Base-by-base conservation (phyloP, 305 asterid genomes). In the Solanum hybrid region DNA sequence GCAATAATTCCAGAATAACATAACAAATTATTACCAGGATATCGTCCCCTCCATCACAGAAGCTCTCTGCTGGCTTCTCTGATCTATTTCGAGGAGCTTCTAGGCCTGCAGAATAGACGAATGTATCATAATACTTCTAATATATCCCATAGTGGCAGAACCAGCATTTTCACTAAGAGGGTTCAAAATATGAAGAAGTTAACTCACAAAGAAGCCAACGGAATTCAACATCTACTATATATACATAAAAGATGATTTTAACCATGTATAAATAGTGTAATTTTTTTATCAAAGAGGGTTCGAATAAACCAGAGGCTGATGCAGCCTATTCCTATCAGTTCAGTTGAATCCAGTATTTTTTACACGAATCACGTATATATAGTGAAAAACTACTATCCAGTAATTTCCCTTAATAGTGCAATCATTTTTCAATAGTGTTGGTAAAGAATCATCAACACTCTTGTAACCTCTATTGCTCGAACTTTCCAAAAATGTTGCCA, bases 81-180 rank as follows among this genome's bases (percentile, higher is more conserved):
- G 96, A 92, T 90, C 99, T 97, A 93, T 96, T 95, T 92, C 97
- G 95, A 90, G 98, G 98, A 88, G 98, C 98, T 93, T 95, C 99
- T 87, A 94, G 84, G 87, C 97, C 99, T 97, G 94, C 88, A 91
- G 86, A 89, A 51, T 40, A 81, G 86, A 39, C 39, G 67, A 78
- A 80, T n/a, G 24, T 64, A 89, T 14, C 89, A 61, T 20, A 42
- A 42, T n/a, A 37, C 35, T 42, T 12, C 69, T 40, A 13, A 6
- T 13, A 37, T 39, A 81, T 33, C 67, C 61, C 61, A 10, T 22
- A 26, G 77, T 24, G 33, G 77, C 34, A 2, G 20, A 71, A 26
- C 33, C 76, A 69, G 2, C 33, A 26, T 26, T 24, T 69, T 69
- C 33, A 24, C 33, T 11, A 24, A 64, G 28, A 22, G 28, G 73